Percentiles rank a stretch among this genome's conserved stretches.
Evolutionary conservation across 768 basidiomycete genomes (phyloP).

Genomic region (Russula sp.): DNA sequence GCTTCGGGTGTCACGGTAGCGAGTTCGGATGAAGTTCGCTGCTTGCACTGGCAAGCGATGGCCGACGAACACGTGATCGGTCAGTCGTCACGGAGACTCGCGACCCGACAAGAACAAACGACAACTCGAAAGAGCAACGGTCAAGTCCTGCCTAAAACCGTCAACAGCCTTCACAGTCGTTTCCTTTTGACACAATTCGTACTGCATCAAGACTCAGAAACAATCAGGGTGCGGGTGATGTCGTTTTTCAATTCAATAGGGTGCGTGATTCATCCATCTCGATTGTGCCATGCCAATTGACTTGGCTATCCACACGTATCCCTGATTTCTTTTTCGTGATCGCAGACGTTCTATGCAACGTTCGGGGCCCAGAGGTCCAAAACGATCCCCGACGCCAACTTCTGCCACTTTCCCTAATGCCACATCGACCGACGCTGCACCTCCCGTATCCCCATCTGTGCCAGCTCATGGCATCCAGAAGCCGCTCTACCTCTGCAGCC

Average conservation of each 20-base stretch:
- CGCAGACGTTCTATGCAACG: constrained; percentile 70
- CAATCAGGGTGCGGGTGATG: constrained; percentile 37
- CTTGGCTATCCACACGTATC: neutral
- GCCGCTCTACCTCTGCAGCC: constrained; percentile 85
- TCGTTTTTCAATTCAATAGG: constrained; percentile 82
- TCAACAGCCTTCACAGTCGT: neutral
- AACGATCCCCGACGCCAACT: constrained; percentile 71
- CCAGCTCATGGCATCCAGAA: constrained; percentile 43
- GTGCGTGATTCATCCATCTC: constrained; percentile 35
- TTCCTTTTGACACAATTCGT: neutral
- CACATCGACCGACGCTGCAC: constrained; percentile 31
- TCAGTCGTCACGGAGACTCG: constrained; percentile 21
- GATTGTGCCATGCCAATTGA: neutral
- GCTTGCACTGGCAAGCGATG: no score
- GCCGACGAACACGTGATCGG: constrained; percentile 10
- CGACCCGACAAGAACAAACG: neutral
- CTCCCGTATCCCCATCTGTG: constrained; percentile 36
- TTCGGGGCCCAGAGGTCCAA: constrained; percentile 53
- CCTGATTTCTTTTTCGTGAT: neutral
- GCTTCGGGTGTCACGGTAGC: neutral
- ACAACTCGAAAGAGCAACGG: neutral
- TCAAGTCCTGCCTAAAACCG: neutral
- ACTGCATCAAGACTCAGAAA: neutral
- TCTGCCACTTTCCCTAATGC: constrained; percentile 49
- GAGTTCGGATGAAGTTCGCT: neutral